Base-by-base conservation (phyloP, 495 filamentous ascomycete species). In the Tuber calosporum region DNA sequence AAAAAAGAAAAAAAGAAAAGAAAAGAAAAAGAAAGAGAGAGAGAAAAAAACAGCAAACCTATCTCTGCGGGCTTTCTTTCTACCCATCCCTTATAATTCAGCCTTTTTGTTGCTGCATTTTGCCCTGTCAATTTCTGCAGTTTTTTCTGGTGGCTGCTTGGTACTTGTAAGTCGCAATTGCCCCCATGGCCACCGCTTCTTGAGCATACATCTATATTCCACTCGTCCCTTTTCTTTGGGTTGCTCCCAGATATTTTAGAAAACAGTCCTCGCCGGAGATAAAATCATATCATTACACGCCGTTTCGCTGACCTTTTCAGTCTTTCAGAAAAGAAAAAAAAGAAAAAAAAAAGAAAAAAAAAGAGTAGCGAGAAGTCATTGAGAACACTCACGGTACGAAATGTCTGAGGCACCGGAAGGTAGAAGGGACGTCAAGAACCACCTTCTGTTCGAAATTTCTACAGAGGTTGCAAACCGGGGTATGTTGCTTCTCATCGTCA, bases 401-500 rank as follows among this genome's bases (percentile, higher is more conserved):
- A 82, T 82, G 81, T 72, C 82, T 67, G 78, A 80, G 70, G 69
- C 71, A 66, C 78, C 77, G 69, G 76, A 78, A 71, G 70, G 77
- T 68, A 78, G 77, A 38, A 79, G 91, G 80, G 92, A 93, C 84
- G 87, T 93, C 66, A 88, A 86, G 83, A 91, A 92, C 80, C 91
- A 94, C 79, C 84, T 92, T 81, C 90, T 99, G 68, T 99, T 99
- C 79, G 95, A 99, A 84, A 84, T 97, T 74, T 93, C 95, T 41
- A 98, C 95, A 22, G 95, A 99, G 82, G 95, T 97, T 74, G 95
- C 95, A 70, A 97, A 99, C 85, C 89, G 96, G 84, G 92, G 92
- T 93, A 87, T 71, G 45, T 42, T 85, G 82, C 69, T 67, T 74
- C 68, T 43, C 68, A 58, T 58, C 53, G 53, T 71, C 72, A 67